Evolutionary conservation across 768 basidiomycete species (phyloP).

Genomic region (Holtermanniella nyarrowii): DNA sequence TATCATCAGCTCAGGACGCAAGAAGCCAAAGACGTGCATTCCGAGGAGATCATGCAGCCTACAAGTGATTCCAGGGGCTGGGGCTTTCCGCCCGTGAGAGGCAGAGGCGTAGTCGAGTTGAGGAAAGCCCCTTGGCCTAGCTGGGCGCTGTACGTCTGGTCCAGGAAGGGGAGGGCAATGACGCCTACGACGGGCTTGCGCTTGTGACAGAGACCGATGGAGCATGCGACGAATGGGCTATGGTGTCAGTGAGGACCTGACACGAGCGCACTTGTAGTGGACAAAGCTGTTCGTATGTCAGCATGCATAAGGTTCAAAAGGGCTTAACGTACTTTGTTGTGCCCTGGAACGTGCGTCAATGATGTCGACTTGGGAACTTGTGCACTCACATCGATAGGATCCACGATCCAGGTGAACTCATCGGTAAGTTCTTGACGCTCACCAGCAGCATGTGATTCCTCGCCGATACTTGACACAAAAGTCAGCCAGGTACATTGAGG

Average conservation of each 20-base stretch:
- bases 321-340: constrained; percentile 23
- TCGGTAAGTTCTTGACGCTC: constrained; percentile 56
- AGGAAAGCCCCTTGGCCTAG: constrained; percentile 72
- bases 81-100: constrained; percentile 45
- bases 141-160: constrained; percentile 68
- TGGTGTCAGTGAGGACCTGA: constrained; percentile 40
- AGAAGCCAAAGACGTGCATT: constrained; percentile 45
- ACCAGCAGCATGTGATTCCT: constrained; percentile 80
- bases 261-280: constrained; percentile 39
- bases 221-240: constrained; percentile 71
- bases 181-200: constrained; percentile 75
- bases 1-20: background rate
- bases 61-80: constrained; percentile 59
- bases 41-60: constrained; percentile 63
- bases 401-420: constrained; percentile 86
- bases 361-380: background rate
- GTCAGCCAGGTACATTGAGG: background rate
- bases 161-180: constrained; percentile 80
- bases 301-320: background rate
- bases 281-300: constrained; percentile 25
- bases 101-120: constrained; percentile 52
- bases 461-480: constrained; percentile 59
- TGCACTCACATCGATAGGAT: constrained; percentile 59
- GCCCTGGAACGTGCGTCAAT: constrained; percentile 8
- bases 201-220: constrained; percentile 74